Percentiles rank a stretch among this genome's conserved stretches.
Evolutionary conservation across 1,284 basidiomycete species (phyloP).

Genomic region (Ganoderma lucidum): DNA sequence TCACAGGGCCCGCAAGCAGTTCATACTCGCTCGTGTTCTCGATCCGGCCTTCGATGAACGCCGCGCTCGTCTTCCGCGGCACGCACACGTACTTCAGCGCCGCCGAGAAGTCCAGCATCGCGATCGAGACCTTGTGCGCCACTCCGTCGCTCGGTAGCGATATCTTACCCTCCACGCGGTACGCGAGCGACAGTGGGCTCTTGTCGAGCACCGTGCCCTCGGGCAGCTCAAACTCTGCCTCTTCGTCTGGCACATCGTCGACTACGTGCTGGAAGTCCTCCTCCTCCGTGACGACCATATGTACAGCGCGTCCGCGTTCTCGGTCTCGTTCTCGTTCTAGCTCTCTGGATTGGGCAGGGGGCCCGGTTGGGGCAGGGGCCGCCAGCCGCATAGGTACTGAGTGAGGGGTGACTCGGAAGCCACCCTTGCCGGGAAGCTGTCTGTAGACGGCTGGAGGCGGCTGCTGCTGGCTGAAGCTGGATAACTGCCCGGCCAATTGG

Average conservation of each 20-base stretch:
- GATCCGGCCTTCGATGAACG: slow-evolving; percentile 53
- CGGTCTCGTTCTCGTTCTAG: too few relatives aligned
- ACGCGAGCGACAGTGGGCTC: slow-evolving; percentile 59
- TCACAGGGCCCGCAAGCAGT: slow-evolving; percentile 58
- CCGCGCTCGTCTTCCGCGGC: slow-evolving; percentile 54
- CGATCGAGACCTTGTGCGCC: slow-evolving; percentile 61
- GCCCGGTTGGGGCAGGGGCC: too few relatives aligned
- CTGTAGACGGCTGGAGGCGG: too few relatives aligned
- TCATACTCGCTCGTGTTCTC: slow-evolving; percentile 61
- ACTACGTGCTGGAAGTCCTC: not conserved
- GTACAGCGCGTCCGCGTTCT: too few relatives aligned
- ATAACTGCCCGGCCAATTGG: too few relatives aligned
- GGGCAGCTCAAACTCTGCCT: not conserved
- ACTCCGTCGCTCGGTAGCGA: slow-evolving; percentile 61
- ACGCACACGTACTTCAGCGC: slow-evolving; percentile 56
- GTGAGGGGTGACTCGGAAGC: too few relatives aligned
- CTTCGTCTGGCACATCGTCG: not conserved
- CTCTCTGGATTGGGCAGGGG: too few relatives aligned
- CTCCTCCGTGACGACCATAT: not conserved
- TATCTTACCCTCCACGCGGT: slow-evolving; percentile 54
- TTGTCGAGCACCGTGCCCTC: slow-evolving; percentile 9
- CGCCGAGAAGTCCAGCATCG: slow-evolving; percentile 55
- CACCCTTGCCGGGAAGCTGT: too few relatives aligned
- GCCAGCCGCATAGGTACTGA: too few relatives aligned
- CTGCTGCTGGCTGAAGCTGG: too few relatives aligned